phyloP scores from a whole-genome alignment of 2,329 filamentous ascomycete genomes.

The Cladosporium halotolerans region DNA sequence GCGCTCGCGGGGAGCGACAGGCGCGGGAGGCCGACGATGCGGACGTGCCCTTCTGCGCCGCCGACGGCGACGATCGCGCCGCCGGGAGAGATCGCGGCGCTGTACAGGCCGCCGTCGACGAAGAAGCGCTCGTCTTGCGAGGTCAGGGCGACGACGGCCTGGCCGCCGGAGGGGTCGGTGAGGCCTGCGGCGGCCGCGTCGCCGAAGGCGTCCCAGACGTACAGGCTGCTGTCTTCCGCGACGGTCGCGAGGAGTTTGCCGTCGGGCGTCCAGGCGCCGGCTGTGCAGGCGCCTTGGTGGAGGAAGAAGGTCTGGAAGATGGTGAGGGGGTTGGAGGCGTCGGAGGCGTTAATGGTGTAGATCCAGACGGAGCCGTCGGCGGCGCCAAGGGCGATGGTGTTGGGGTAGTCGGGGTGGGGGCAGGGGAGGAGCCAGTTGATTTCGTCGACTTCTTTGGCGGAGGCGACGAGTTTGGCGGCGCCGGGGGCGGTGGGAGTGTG shows the following conservation, averaged over 20 bases:
- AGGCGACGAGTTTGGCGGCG: slow-evolving; percentile 56
- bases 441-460: slow-evolving; percentile 85
- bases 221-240: slow-evolving; percentile 78
- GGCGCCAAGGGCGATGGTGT: slow-evolving; percentile 80
- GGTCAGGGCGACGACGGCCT: slow-evolving; percentile 70
- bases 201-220: slow-evolving; percentile 89
- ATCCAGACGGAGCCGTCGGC: slow-evolving; percentile 94
- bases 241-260: slow-evolving; percentile 83
- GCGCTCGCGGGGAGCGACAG: slow-evolving; percentile 30
- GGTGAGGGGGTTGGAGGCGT: slow-evolving; percentile 57
- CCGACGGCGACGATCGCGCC: slow-evolving; percentile 78
- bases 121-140: slow-evolving; percentile 80
- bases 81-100: slow-evolving; percentile 73
- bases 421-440: slow-evolving; percentile 84
- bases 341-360: slow-evolving; percentile 70
- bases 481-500: slow-evolving; percentile 22
- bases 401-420: slow-evolving; percentile 63
- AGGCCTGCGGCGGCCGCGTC: slow-evolving; percentile 62
- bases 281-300: slow-evolving; percentile 79
- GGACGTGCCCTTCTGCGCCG: slow-evolving; percentile 79
- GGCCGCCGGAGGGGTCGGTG: slow-evolving; percentile 43
- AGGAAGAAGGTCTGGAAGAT: slow-evolving; percentile 91
- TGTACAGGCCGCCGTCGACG: slow-evolving; percentile 87
- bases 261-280: slow-evolving; percentile 84
- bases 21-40: slow-evolving; percentile 76